A percentile compares a stretch with the other conserved stretches of the same genome.
phyloP scores from a whole-genome alignment of 306 rosid species.

The Vigna nakashimae region DNA sequence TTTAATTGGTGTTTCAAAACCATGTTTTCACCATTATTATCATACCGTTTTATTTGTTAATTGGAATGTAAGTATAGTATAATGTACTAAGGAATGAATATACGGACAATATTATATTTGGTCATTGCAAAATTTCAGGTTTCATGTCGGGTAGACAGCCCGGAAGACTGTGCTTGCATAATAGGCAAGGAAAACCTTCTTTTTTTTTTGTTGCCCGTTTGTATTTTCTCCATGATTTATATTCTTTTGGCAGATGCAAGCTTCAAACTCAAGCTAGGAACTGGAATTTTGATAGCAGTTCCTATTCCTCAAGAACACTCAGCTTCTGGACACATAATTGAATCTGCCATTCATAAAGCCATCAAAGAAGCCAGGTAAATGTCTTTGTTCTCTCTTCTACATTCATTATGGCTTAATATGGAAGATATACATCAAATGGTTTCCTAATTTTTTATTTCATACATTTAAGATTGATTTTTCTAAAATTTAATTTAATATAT shows the following conservation, averaged over 20 bases:
- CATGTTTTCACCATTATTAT: slow-evolving; percentile 16
- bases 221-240: slow-evolving; percentile 26
- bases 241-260: slow-evolving; percentile 64
- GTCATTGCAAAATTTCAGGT: slow-evolving; percentile 59
- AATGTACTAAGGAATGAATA: slow-evolving; percentile 19
- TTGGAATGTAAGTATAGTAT: slow-evolving; percentile 4
- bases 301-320: slow-evolving; percentile 87
- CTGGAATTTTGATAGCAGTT: slow-evolving; percentile 83
- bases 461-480: slow-evolving; percentile 4
- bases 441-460: slow-evolving; percentile 24
- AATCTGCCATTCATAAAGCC: slow-evolving; percentile 77
- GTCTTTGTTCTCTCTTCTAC: slow-evolving; percentile 29
- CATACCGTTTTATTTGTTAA: not conserved
- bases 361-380: slow-evolving; percentile 79
- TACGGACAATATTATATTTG: slow-evolving; percentile 36
- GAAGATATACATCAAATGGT: not conserved
- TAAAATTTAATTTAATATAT: slow-evolving; percentile 3
- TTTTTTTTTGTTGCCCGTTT: slow-evolving; percentile 14
- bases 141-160: slow-evolving; percentile 78
- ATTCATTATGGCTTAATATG: not conserved
- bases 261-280: slow-evolving; percentile 70
- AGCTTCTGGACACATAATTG: slow-evolving; percentile 78
- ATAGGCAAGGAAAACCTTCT: slow-evolving; percentile 62
- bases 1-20: slow-evolving; percentile 5
- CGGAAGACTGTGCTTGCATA: slow-evolving; percentile 79